Base-by-base conservation (phyloP, 192 early-diverging fungal species). In the Backusella morwellensis region DNA sequence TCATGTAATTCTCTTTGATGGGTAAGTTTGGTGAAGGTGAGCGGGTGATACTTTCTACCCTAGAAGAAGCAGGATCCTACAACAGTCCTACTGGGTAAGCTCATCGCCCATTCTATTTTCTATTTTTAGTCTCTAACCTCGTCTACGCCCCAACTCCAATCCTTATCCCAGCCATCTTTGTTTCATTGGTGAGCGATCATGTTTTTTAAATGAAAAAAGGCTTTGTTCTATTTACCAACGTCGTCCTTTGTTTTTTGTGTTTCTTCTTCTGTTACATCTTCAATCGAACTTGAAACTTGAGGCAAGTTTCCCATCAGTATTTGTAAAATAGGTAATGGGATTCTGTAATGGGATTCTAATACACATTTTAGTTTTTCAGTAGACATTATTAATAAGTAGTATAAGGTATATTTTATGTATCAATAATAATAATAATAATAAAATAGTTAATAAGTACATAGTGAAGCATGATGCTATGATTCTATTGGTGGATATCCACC, bases 241-340 rank as follows among this genome's bases (percentile, higher is more conserved):
- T 70, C 75, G 40, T 76, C 73, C 34, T 79, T 63, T 23, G 42
- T 56, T 52, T 17, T 52, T 35, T 71, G 47, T 35, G 71, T 34
- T 77, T 77, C 75, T 34, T 52, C 35, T 44, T 71, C 74, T 32
- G 73, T 75, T 15, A 79, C 56, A 41, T 79, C 73, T 79, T 79
- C 68, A 41, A 71, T 68, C 26, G 73, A 26, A 12, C 73, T 78
- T 17, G 76, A 77, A 8, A 78, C 76, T 56, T 77, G 76, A 66
- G 80, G 80, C 56, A 81, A 59, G 21, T 77, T 70, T 3, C 82
- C 82, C 66, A 83, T 75, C 14, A 83, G 32, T 26, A 83, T 83
- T 1, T 75, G 74, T 50, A 83, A 63, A 12, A 83, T 44, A 56
- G 82, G 82, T n/a, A 78, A 23, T 34, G 82, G 82, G 71, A 83